phyloP scores from a whole-genome alignment of 805 yeast genomes.

The Ogataea minuta region DNA sequence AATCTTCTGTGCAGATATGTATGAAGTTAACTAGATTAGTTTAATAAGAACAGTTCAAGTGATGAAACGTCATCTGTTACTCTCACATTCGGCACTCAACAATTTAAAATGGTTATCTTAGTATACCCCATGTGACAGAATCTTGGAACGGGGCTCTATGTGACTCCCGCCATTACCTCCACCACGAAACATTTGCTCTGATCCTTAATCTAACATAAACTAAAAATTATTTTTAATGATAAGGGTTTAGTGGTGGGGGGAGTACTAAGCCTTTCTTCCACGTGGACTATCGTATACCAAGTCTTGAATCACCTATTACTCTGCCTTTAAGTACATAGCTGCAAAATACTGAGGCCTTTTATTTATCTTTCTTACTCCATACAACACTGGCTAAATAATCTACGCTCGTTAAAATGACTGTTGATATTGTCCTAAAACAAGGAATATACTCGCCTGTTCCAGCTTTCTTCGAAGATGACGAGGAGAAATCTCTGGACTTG shows the following conservation, averaged over 20 bases:
- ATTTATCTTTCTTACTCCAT: neutral
- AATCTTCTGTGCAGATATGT: conserved; percentile 51
- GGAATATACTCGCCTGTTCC: conserved; percentile 55
- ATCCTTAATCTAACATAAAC: too few relatives aligned
- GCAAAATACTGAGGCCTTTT: neutral
- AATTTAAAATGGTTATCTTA: too few relatives aligned
- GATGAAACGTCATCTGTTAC: too few relatives aligned
- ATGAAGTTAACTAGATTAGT: conserved; percentile 16
- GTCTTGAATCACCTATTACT: too few relatives aligned
- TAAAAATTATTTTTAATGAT: neutral
- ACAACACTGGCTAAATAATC: too few relatives aligned
- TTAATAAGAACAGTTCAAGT: too few relatives aligned
- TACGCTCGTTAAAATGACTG: conserved; percentile 2
- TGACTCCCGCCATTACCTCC: too few relatives aligned
- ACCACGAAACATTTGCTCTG: too few relatives aligned
- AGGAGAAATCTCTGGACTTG: conserved; percentile 33
- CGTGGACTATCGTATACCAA: neutral
- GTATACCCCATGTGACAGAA: too few relatives aligned
- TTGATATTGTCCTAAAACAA: conserved; percentile 49
- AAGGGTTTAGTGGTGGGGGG: neutral
- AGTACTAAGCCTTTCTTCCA: neutral
- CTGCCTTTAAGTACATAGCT: too few relatives aligned
- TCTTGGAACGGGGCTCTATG: too few relatives aligned
- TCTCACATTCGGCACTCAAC: too few relatives aligned
- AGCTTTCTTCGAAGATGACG: conserved; percentile 48